Percentiles rank a stretch among this genome's conserved stretches.
These are phyloP conservation scores for Chlorophyllum brunneum DNA, from an alignment of 768 basidiomycete genomes.

Conservation along the genomic window DNA sequence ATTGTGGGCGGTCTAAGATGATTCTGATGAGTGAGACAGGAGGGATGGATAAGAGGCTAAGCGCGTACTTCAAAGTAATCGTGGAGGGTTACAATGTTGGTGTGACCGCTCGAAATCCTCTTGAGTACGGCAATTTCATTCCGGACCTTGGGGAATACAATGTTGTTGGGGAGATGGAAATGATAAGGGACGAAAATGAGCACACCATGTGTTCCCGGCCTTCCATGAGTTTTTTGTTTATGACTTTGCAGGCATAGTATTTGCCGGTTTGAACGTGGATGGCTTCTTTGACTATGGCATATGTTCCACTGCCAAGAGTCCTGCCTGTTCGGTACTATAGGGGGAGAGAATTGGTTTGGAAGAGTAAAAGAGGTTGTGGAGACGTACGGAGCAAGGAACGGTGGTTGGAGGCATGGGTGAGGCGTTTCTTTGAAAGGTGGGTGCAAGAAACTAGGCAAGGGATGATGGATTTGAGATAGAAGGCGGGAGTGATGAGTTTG, in stretches of 20 bases:
- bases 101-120: conserved; percentile 84
- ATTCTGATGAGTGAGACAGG: neutral
- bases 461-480: conserved; percentile 13
- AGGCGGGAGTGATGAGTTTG: conserved; percentile 13
- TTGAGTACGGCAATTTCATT: conserved; percentile 98
- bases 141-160: conserved; percentile 63
- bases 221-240: conserved; percentile 99
- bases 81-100: conserved; percentile 88
- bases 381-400: conserved; percentile 43
- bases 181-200: conserved; percentile 11
- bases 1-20: conserved; percentile 76
- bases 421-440: neutral
- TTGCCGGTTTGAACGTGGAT: conserved; percentile 88
- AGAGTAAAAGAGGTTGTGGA: conserved; percentile 9
- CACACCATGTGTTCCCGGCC: conserved; percentile 96
- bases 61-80: conserved; percentile 88
- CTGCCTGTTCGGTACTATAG: conserved; percentile 81
- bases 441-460: conserved; percentile 12
- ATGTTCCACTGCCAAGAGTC: conserved; percentile 88
- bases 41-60: neutral
- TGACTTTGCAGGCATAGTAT: conserved; percentile 99
- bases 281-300: conserved; percentile 94
- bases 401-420: conserved; percentile 25
- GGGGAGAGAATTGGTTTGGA: neutral
- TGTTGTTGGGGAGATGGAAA: conserved; percentile 1